Percentiles rank a stretch among this genome's conserved stretches.
These are phyloP conservation scores for Nakazawaea laoshanensis DNA, from an alignment of 805 yeast genomes.

Conservation along the genomic window DNA sequence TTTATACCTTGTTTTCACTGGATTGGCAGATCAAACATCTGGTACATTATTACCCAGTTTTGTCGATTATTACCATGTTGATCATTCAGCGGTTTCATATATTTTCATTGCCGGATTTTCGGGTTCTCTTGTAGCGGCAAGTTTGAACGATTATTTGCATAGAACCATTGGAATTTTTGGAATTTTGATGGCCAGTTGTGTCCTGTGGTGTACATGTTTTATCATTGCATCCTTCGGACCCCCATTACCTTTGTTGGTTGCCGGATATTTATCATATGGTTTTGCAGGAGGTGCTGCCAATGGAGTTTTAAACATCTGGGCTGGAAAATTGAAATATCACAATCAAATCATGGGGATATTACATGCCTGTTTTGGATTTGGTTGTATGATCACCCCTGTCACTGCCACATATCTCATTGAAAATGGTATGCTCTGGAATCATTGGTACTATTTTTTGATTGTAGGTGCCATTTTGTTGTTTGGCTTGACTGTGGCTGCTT, in stretches of 20 bases:
- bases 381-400: constrained; percentile 44
- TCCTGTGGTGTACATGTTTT: constrained; percentile 5
- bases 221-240: constrained; percentile 6
- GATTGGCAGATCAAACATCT: constrained; percentile 51
- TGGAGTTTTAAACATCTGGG: constrained; percentile 32
- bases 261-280: constrained; percentile 6
- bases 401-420: constrained; percentile 33
- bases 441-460: constrained; percentile 32
- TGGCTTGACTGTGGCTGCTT: constrained; percentile 19
- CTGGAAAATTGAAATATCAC: constrained; percentile 36
- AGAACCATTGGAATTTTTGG: constrained; percentile 8
- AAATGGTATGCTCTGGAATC: constrained; percentile 33
- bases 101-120: constrained; percentile 9
- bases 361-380: constrained; percentile 47
- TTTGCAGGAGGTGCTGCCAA: constrained; percentile 10
- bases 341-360: constrained; percentile 44
- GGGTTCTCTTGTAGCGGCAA: constrained; percentile 7
- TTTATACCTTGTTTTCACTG: constrained; percentile 35
- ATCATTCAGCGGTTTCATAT: constrained; percentile 27
- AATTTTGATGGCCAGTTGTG: constrained; percentile 1
- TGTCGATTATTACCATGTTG: constrained; percentile 37
- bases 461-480: constrained; percentile 19
- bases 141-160: constrained; percentile 9
- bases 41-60: constrained; percentile 52
- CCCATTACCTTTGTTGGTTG: constrained; percentile 6